Evolutionary conservation across 140 eudicot genomes (phyloP), one percentile per base, ranked within the genome.

Genomic region (Ambrosia hybrid): DNA sequence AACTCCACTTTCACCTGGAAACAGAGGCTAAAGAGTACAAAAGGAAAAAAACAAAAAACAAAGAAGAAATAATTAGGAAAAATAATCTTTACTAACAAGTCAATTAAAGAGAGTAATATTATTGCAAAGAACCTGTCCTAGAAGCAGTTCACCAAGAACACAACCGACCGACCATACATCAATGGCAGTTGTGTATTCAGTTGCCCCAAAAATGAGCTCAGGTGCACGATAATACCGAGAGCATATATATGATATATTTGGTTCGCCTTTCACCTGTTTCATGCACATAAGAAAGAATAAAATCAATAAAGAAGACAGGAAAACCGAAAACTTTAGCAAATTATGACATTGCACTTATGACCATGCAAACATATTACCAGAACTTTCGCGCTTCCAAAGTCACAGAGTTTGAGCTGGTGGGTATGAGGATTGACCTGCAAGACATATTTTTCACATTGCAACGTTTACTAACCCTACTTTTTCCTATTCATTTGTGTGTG

Each of bases 1-100:
- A 61, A 86, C 91, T 73, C 91, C 87, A 21, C 88, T 86, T 72
- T 83, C 91, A 34, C 91, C 91, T 51, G 91, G 91, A 39, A 86
- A 86, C 17, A 86, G 73, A 52, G 91, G 91, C 91, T 85, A 80
- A 6, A 33, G 57, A 48, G 16, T 39, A n/a, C 72, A 13, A 75
- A 38, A 5, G 45, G 5, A 39, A 39, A 2, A 39, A 5, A 39
- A 2, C 5, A 6, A 67, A n/a, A 2, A 55, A 67, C 56, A 60
- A 45, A 77, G 45, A 4, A 11, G 10, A 38, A 2, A 2, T 38
- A 72, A 56, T 62, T 14, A 51, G 21, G 5, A 21, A 9, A 5
- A 66, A 7, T 6, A 30, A 34, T 16, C 12, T 1, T 15, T 14
- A 55, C 9, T 55, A 55, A 15, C 30, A 55, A 33, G 6, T 14